Evolutionary conservation across 2,329 filamentous ascomycete species (phyloP), one percentile per base, ranked within the genome.

Genomic region (Colletotrichum sp.): DNA sequence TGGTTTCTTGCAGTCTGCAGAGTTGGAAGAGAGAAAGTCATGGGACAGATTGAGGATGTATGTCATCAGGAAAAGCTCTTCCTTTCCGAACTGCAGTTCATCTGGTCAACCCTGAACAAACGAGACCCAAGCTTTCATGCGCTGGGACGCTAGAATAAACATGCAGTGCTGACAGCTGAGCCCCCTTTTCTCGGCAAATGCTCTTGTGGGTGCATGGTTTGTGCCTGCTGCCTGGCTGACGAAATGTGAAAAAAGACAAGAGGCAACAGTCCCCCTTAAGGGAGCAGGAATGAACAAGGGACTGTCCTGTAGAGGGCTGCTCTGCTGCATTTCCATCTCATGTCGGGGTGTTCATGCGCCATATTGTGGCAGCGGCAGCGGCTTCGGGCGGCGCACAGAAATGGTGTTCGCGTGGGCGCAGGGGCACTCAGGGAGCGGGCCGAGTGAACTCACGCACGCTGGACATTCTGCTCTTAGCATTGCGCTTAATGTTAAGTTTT

Each of bases 341-440:
- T 74, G 71, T 66, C 28, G 6, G 32, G 32, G 8, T 34, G 66
- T 70, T 70, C 67, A 61, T 71, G 67, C 71, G 67, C 71, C 28
- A n/a, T 15, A 62, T 58, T 65, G 24, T 66, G 71, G 16, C 66
- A 73, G 34, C 65, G 24, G 56, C 43, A 62, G 28, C 43, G 43
- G 43, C 43, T 52, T 52, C 43, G 43, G 43, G 43, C 43, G 43
- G 43, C 62, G 62, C 38, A 72, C 36, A 18, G 30, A 55, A 71
- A 67, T 8, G 32, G 34, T 18, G 43, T 73, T 75, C 34, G 58
- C 24, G 36, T 71, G 26, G 55, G 26, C 30, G 36, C 34, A 68
- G 56, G 43, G 43, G n/a, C 43, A 52, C 43, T 21, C 43, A 2
- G 43, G 73, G 64, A 64, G 55, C 64, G 73, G 69, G 30, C 56